Evolutionary conservation across 2,329 filamentous ascomycete species (phyloP).

Genomic region (Coniochaeta pulveracea): DNA sequence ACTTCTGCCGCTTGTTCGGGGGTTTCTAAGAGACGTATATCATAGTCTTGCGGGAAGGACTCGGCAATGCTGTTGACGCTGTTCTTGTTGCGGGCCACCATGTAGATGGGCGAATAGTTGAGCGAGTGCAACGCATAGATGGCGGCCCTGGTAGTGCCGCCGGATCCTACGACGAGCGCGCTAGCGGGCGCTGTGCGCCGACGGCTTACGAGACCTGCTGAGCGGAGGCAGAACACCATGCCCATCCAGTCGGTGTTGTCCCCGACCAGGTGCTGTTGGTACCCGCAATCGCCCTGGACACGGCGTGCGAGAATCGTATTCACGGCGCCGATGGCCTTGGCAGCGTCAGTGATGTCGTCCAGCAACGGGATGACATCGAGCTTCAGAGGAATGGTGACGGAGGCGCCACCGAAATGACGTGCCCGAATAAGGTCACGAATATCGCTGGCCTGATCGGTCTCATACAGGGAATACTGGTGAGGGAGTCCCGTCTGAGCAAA

Average conservation of each 20-base stretch:
- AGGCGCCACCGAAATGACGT: slow-evolving; percentile 78
- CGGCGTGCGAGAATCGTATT: slow-evolving; percentile 73
- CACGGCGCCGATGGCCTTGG: slow-evolving; percentile 76
- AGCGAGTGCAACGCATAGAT: slow-evolving; percentile 80
- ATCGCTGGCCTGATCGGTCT: slow-evolving; percentile 56
- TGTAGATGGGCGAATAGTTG: slow-evolving; percentile 75
- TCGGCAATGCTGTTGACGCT: slow-evolving; percentile 58
- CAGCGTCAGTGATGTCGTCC: slow-evolving; percentile 70
- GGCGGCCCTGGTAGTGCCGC: slow-evolving; percentile 84
- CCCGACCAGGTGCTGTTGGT: slow-evolving; percentile 52
- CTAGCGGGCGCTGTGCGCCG: slow-evolving; percentile 19
- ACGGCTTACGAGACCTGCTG: slow-evolving; percentile 45
- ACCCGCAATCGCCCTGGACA: slow-evolving; percentile 21
- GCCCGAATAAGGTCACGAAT: slow-evolving; percentile 55
- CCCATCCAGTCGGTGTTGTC: slow-evolving; percentile 96
- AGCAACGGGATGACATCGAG: slow-evolving; percentile 73
- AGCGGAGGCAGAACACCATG: slow-evolving; percentile 70
- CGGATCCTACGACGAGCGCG: slow-evolving; percentile 79
- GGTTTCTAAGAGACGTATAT: slow-evolving; percentile 52
- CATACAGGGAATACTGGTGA: slow-evolving; percentile 65
- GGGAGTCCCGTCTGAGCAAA: slow-evolving; percentile 71
- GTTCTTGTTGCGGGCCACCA: slow-evolving; percentile 63
- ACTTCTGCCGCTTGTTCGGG: slow-evolving; percentile 37
- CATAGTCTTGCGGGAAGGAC: slow-evolving; percentile 64
- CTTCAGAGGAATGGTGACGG: slow-evolving; percentile 92